Evolutionary conservation across 179 eudicot genomes (phyloP).

Genomic region (Spergularia azorica): DNA sequence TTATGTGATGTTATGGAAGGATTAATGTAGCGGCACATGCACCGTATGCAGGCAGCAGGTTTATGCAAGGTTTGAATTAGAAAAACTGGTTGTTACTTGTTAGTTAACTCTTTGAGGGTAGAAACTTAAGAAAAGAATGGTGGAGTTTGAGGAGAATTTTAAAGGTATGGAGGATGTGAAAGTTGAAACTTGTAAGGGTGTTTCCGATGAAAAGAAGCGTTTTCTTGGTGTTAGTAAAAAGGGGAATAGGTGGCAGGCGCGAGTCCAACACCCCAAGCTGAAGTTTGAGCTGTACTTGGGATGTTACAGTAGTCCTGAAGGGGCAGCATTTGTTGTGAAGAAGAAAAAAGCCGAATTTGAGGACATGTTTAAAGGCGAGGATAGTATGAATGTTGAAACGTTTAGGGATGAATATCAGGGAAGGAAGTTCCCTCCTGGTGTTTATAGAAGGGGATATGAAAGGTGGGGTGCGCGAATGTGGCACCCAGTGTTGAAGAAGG

Average conservation of each 20-base stretch:
- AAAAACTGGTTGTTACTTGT: no score
- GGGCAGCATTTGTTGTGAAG: constrained; percentile 16
- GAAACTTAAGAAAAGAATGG: no score
- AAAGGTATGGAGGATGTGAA: no score
- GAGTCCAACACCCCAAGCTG: constrained; percentile 9
- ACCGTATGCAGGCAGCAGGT: no score
- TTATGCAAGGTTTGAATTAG: no score
- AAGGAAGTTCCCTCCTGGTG: background rate
- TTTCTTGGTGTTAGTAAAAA: background rate
- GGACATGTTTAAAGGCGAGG: constrained; percentile 16
- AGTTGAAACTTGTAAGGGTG: no score
- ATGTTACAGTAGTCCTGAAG: background rate
- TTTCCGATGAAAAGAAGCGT: no score
- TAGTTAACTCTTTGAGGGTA: no score
- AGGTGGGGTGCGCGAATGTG: background rate
- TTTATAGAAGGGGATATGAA: background rate
- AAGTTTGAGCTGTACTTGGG: background rate
- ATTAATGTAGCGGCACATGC: no score
- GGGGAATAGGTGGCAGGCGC: background rate
- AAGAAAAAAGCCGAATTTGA: constrained; percentile 26
- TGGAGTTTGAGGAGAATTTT: no score
- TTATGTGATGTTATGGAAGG: no score
- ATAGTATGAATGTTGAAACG: background rate
- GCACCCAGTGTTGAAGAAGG: background rate
- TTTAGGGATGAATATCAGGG: background rate